Evolutionary conservation across 768 basidiomycete species (phyloP).

Genomic region (Hygrophorus pudorinus): DNA sequence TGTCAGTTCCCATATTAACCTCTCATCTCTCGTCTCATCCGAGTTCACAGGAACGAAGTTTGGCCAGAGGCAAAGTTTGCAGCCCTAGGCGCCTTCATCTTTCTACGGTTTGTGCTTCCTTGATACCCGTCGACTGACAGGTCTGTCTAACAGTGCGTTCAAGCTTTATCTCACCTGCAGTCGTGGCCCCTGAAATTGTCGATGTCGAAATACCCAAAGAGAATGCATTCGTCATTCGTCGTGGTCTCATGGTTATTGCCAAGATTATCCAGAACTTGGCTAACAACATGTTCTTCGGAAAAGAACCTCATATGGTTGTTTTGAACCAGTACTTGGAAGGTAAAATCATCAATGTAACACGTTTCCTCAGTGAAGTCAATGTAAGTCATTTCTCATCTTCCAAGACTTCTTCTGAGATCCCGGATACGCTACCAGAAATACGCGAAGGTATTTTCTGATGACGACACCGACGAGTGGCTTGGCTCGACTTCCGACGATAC

Average conservation of each 20-base stretch:
- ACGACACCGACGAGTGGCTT: constrained; percentile 63
- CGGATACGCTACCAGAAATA: constrained; percentile 23
- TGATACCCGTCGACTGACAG: neutral
- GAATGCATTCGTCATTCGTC: constrained; percentile 41
- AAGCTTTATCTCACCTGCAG: constrained; percentile 86
- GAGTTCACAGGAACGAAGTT: constrained; percentile 35
- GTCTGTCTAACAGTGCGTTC: constrained; percentile 1
- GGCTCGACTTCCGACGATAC: constrained; percentile 76
- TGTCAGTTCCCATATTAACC: constrained; percentile 39
- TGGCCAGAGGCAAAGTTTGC: constrained; percentile 79
- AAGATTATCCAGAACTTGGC: constrained; percentile 91
- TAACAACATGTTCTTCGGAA: constrained; percentile 90
- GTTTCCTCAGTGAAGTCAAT: constrained; percentile 64
- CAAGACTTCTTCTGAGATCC: neutral
- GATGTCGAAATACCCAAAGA: constrained; percentile 74
- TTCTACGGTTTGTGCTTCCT: constrained; percentile 48
- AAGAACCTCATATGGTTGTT: constrained; percentile 77
- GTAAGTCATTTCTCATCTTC: constrained; percentile 26
- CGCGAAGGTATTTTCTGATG: constrained; percentile 30
- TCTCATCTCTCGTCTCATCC: neutral
- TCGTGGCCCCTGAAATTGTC: constrained; percentile 77
- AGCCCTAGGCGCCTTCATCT: constrained; percentile 85
- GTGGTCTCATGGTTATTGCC: constrained; percentile 77
- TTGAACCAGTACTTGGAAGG: constrained; percentile 66
- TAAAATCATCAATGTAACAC: constrained; percentile 64